These are phyloP conservation scores for Tuber umbilicatum DNA, from an alignment of 495 filamentous ascomycete genomes.

Conservation along the genomic window DNA sequence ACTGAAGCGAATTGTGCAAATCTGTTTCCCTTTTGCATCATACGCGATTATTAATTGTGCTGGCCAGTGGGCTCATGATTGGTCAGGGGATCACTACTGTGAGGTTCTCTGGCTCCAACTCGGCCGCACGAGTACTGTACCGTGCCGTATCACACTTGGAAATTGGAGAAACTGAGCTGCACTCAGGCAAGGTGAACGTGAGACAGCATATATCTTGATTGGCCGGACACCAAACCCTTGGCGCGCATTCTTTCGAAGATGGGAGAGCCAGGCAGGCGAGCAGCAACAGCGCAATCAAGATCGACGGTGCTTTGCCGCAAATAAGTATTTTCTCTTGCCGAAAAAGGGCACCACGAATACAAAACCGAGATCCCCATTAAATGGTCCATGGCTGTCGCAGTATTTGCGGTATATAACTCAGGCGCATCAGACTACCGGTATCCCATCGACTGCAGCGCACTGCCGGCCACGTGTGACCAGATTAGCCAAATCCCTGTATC, in stretches of 20 bases:
- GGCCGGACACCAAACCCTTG: neutral
- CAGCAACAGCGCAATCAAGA: neutral
- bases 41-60: no score
- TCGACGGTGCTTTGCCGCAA: neutral
- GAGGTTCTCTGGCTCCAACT: no score
- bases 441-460: neutral
- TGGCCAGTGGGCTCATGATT: no score
- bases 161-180: neutral
- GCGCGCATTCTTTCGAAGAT: neutral
- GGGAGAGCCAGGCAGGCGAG: neutral
- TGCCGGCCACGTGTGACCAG: neutral
- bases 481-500: neutral
- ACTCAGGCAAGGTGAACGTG: neutral
- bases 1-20: no score
- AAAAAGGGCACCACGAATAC: neutral
- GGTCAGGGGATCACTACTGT: no score
- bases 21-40: no score
- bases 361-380: neutral
- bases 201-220: neutral
- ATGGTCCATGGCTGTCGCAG: neutral
- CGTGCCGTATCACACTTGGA: no score
- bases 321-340: neutral
- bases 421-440: neutral
- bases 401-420: neutral
- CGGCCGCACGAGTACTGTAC: no score